Conservation (phyloP, 2,329 filamentous ascomycete genomes). For the Xylaria sp. region DNA sequence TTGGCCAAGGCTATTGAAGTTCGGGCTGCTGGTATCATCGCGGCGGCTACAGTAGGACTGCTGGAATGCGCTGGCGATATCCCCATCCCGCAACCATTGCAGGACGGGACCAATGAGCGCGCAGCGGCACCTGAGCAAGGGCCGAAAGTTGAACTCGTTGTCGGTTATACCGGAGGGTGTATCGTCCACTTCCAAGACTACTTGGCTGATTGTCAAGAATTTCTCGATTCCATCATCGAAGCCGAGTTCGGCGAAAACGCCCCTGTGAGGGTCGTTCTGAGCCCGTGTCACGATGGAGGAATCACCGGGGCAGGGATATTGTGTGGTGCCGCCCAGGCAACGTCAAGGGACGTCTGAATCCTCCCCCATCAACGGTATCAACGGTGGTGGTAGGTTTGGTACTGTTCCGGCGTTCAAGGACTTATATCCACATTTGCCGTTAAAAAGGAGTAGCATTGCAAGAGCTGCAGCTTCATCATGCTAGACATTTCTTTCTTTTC, state of each 20-base stretch:
- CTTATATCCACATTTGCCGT: conserved; percentile 7
- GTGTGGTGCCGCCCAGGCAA: conserved; percentile 49
- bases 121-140: conserved; percentile 3
- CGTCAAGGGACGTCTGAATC: conserved; percentile 28
- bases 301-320: conserved; percentile 65
- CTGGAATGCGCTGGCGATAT: conserved; percentile 72
- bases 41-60: conserved; percentile 71
- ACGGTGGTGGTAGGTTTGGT: conserved; percentile 8
- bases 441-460: neutral
- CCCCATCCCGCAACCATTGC: conserved; percentile 33
- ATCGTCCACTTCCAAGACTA: conserved; percentile 81
- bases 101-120: conserved; percentile 10
- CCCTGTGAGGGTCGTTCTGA: conserved; percentile 51
- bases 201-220: conserved; percentile 67
- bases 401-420: conserved; percentile 18
- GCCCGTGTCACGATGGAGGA: conserved; percentile 63
- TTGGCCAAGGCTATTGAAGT: conserved; percentile 72
- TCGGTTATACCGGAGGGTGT: conserved; percentile 79
- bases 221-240: conserved; percentile 60
- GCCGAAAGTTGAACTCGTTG: conserved; percentile 60
- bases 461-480: neutral
- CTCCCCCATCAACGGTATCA: too few relatives aligned
- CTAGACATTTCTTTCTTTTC: neutral
- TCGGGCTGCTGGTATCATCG: conserved; percentile 73
- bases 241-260: conserved; percentile 41